Evolutionary conservation across 2,329 filamentous ascomycete genomes (phyloP).

Genomic region (Cercospora sp.): DNA sequence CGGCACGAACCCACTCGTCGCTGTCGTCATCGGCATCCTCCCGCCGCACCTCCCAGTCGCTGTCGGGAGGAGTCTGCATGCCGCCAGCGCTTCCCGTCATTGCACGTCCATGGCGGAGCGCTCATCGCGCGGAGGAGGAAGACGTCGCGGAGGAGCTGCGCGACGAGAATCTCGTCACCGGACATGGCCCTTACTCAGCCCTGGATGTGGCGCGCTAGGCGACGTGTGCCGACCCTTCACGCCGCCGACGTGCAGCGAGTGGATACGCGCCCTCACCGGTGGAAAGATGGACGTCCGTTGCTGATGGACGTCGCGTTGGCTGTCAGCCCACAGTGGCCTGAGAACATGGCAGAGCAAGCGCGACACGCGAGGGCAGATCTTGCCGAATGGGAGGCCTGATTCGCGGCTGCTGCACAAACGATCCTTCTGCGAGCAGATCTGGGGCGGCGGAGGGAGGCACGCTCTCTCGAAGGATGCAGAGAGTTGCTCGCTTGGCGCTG

Average conservation of each 20-base stretch:
- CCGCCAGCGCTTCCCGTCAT: not conserved
- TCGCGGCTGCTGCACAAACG: no score
- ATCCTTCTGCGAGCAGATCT: not conserved
- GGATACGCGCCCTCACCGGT: not conserved
- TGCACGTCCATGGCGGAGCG: not conserved
- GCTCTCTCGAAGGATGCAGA: not conserved
- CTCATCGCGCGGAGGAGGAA: not conserved
- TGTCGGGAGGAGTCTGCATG: constrained; percentile 22
- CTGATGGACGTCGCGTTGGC: not conserved
- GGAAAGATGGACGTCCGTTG: not conserved
- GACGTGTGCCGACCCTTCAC: not conserved
- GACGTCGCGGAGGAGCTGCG: not conserved
- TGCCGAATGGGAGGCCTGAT: no score
- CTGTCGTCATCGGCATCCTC: constrained; percentile 5
- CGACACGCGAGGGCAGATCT: no score
- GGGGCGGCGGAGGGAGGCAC: not conserved
- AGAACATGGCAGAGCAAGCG: no score
- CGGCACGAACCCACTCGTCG: constrained; percentile 1
- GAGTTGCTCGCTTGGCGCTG: not conserved
- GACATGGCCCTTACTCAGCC: not conserved
- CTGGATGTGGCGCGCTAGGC: not conserved
- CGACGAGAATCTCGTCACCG: not conserved
- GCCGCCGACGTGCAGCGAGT: not conserved
- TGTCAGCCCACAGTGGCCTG: no score
- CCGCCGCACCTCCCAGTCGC: constrained; percentile 17